phyloP scores from a whole-genome alignment of 1,284 basidiomycete species.

The Apiotrichum gracile region DNA sequence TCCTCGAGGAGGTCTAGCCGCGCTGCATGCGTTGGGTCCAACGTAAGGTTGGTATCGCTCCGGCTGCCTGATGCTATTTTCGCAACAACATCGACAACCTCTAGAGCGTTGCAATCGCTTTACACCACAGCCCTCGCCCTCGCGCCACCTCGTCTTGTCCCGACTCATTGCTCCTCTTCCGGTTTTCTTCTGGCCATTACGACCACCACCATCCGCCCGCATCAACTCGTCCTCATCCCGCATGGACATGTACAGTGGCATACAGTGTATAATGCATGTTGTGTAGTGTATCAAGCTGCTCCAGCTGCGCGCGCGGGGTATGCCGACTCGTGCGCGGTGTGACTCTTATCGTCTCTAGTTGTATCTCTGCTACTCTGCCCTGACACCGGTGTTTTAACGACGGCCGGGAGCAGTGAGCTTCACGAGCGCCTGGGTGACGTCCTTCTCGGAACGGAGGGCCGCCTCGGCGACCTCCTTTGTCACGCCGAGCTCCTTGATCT shows the following conservation, averaged over 20 bases:
- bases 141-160: too few species aligned
- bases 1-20: slow-evolving; percentile 59
- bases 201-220: not conserved
- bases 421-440: slow-evolving; percentile 38
- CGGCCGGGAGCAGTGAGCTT: slow-evolving; percentile 20
- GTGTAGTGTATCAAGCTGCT: slow-evolving; percentile 5
- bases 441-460: slow-evolving; percentile 30
- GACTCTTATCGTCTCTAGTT: too few species aligned
- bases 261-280: slow-evolving; percentile 19
- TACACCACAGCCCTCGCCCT: too few species aligned
- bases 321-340: too few species aligned
- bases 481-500: slow-evolving; percentile 35
- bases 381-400: slow-evolving; percentile 7
- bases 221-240: not conserved
- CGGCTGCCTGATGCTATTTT: too few species aligned
- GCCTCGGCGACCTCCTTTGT: slow-evolving; percentile 27
- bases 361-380: not conserved
- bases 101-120: too few species aligned
- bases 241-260: not conserved
- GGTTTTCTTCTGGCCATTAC: not conserved
- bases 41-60: too few species aligned
- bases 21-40: not conserved
- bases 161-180: too few species aligned
- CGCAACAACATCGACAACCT: too few species aligned
- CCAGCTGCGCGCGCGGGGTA: too few species aligned